These are phyloP conservation scores for Vickermania ingenoplastis DNA, from an alignment of 208 protist species.

Conservation along the genomic window DNA sequence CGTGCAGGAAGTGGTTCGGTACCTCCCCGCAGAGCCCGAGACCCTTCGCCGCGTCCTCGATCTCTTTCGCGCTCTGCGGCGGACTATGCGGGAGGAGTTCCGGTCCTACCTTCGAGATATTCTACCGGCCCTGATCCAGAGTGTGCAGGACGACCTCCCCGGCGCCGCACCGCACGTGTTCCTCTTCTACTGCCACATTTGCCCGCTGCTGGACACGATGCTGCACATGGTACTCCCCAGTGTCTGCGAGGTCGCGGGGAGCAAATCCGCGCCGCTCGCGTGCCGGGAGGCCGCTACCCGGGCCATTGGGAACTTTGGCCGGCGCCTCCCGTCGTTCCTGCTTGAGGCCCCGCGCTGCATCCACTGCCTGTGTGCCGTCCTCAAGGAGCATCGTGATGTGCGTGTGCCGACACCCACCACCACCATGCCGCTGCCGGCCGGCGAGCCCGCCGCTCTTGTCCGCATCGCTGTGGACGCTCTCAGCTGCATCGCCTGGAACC, in stretches of 20 bases:
- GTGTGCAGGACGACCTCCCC: conserved; percentile 45
- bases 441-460: conserved; percentile 35
- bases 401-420: neutral
- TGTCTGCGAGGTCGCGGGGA: conserved; percentile 69
- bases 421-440: neutral
- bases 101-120: conserved; percentile 56
- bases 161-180: conserved; percentile 51
- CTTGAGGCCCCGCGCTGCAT: conserved; percentile 72
- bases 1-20: neutral
- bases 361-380: conserved; percentile 71
- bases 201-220: conserved; percentile 58
- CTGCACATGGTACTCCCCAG: conserved; percentile 75
- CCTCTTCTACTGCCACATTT: conserved; percentile 68
- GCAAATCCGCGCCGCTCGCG: conserved; percentile 27
- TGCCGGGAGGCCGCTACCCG: conserved; percentile 50
- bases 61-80: conserved; percentile 56
- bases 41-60: conserved; percentile 61
- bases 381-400: conserved; percentile 28
- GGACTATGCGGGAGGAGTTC: conserved; percentile 77
- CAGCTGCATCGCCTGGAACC: conserved; percentile 52
- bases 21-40: conserved; percentile 22
- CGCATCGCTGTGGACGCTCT: conserved; percentile 42
- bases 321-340: conserved; percentile 42
- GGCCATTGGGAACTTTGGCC: conserved; percentile 64
- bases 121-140: conserved; percentile 55